Base-by-base conservation (phyloP, 768 basidiomycete species). In the Calocybe gangraenosa region DNA sequence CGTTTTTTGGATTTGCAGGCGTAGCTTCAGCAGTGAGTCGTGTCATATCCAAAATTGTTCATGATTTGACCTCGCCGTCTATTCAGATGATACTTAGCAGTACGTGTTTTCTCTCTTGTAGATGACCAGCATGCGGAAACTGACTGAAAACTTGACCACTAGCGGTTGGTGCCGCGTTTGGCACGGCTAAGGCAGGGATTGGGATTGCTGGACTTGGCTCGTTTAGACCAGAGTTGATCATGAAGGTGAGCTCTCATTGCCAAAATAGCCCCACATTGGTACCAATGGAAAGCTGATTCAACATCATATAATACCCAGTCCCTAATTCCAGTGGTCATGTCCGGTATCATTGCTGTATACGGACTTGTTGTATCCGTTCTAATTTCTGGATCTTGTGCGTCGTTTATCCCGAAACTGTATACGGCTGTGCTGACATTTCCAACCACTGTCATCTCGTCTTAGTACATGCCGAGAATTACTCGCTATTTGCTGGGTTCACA, bases 1-100 rank as follows among this genome's bases (percentile, higher is more conserved):
- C 92, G 41, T 98, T 98, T 82, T 96, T 98, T 64, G 95, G 94
- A 20, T 94, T 99, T 64, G 94, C 87, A 40, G 95, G 95, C 40
- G 95, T 98, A 22, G 88, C 92, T n/a, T 78, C 86, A 19, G 82
- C 95, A 40, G 95, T 96, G 57, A 67, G 88, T 65, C 23, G 17
- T 37, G 14, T 39, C 20, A 30, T 14, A 37, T 31, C 35, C 25
- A 42, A 37, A 23, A n/a, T 18, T 17, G n/a, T 46, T 22, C 25
- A 35, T 44, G 6, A 48, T 33, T 17, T 33, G 37, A 46, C 28
- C 18, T 18, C 28, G 23, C 13, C 18, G 25, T 28, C 25, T 9
- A 1, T 25, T 14, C 50, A 98, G 94, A 98, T 97, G 94, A 74
- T 94, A 58, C 81, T 97, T 50, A 92, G 90, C 73, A 95, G 92